A percentile compares a stretch with the other conserved stretches of the same genome.
These are phyloP conservation scores for Pugionium dolabratum DNA, from an alignment of 345 rosid genomes.

Conservation along the genomic window DNA sequence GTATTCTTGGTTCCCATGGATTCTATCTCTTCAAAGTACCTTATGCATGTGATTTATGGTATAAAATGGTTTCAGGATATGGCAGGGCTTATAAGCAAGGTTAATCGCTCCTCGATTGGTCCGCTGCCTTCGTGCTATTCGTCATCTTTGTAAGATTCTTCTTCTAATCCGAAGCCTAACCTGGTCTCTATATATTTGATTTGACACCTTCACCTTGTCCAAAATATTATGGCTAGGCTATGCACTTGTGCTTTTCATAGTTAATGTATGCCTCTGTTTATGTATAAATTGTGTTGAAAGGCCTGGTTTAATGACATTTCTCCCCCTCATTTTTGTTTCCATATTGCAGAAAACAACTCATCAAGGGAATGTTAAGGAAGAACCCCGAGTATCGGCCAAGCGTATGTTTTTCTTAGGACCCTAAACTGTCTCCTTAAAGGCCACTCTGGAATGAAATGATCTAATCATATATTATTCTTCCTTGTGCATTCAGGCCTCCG, in stretches of 20 bases:
- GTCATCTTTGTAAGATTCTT: constrained; percentile 78
- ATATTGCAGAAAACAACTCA: constrained; percentile 72
- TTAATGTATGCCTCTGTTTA: not conserved
- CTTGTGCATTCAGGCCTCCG: constrained; percentile 65
- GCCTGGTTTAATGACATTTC: not conserved
- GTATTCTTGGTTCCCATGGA: not conserved
- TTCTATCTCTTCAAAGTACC: not conserved
- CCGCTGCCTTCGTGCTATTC: constrained; percentile 94
- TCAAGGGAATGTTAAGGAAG: constrained; percentile 96
- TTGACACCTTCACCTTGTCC: not conserved
- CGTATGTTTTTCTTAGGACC: constrained; percentile 51
- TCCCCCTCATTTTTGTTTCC: constrained; percentile 6
- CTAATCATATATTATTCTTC: constrained; percentile 32
- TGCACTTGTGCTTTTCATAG: not conserved
- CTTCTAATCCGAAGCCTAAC: constrained; percentile 1
- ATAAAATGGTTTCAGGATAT: constrained; percentile 66
- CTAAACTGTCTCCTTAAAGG: constrained; percentile 26
- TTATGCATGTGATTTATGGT: constrained; percentile 25
- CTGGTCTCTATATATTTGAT: too few species aligned
- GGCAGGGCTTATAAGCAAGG: constrained; percentile 99
- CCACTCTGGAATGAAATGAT: constrained; percentile 24
- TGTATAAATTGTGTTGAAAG: constrained; percentile 7
- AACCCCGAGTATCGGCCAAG: constrained; percentile 96
- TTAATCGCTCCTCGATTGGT: constrained; percentile 95
- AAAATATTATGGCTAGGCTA: constrained; percentile 3